phyloP scores from a whole-genome alignment of 2,329 filamentous ascomycete genomes.

The Fusarium guadeloupense region DNA sequence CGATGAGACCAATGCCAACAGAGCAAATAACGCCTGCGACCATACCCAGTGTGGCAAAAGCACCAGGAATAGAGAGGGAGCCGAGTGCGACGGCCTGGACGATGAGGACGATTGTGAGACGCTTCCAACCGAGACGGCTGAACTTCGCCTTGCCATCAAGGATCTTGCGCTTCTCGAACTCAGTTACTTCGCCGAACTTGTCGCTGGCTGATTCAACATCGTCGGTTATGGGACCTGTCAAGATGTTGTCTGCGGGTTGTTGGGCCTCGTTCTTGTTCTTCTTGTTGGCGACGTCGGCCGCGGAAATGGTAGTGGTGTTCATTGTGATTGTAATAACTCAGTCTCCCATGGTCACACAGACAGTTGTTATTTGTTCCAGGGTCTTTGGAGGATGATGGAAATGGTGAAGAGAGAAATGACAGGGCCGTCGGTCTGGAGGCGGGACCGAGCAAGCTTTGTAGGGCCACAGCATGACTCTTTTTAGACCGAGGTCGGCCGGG shows the following conservation, averaged over 20 bases:
- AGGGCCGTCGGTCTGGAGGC: neutral
- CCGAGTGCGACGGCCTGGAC: constrained; percentile 39
- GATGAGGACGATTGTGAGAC: constrained; percentile 40
- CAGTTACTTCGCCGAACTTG: constrained; percentile 37
- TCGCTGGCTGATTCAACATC: constrained; percentile 34
- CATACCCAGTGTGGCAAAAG: constrained; percentile 41
- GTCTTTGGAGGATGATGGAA: neutral
- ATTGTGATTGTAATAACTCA: constrained; percentile 19
- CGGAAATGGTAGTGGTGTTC: constrained; percentile 30
- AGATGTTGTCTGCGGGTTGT: constrained; percentile 18
- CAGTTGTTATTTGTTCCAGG: constrained; percentile 3
- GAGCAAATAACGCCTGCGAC: constrained; percentile 51
- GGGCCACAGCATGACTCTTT: constrained; percentile 16
- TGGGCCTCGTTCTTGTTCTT: constrained; percentile 15
- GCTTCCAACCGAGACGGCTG: constrained; percentile 39
- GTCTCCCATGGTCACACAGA: constrained; percentile 38
- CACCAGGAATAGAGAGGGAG: constrained; percentile 37
- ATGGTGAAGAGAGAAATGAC: neutral
- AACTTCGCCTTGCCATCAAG: constrained; percentile 38
- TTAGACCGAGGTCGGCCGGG: constrained; percentile 27
- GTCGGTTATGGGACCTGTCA: neutral
- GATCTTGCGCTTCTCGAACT: constrained; percentile 41
- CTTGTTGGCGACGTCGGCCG: constrained; percentile 26
- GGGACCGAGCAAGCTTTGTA: constrained; percentile 31
- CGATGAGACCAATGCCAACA: constrained; percentile 49